Evolutionary conservation across 257 asterid genomes (phyloP).

Genomic region (Echium plantagineum): DNA sequence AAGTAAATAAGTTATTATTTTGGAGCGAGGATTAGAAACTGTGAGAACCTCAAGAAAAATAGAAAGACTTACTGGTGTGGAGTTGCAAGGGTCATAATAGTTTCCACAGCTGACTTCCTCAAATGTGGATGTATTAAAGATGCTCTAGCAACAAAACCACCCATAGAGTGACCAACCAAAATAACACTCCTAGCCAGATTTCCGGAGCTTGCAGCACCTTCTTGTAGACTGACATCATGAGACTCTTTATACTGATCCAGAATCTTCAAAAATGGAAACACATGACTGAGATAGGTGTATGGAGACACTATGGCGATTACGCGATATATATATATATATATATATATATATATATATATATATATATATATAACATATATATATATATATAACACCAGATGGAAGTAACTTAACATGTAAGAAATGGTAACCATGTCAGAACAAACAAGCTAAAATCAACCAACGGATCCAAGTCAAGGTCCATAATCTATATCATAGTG

Average conservation of each 20-base stretch:
- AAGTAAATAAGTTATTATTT: slow-evolving; percentile 8
- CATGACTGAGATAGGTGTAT: slow-evolving; percentile 1
- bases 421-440: too few relatives aligned
- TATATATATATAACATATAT: slow-evolving; percentile 3
- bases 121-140: slow-evolving; percentile 76
- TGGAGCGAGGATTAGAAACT: slow-evolving; percentile 12
- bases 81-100: slow-evolving; percentile 82
- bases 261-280: slow-evolving; percentile 34
- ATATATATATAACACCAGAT: background rate
- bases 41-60: slow-evolving; percentile 10
- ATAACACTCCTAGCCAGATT: slow-evolving; percentile 70
- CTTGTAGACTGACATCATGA: slow-evolving; percentile 46
- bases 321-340: too few relatives aligned
- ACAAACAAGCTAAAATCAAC: too few relatives aligned
- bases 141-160: slow-evolving; percentile 99
- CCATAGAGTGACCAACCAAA: slow-evolving; percentile 99
- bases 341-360: too few relatives aligned
- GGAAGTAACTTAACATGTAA: background rate
- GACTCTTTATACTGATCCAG: slow-evolving; percentile 77
- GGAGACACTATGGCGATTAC: too few relatives aligned
- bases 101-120: slow-evolving; percentile 83
- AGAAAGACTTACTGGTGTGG: slow-evolving; percentile 76
- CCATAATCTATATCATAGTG: too few relatives aligned
- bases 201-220: slow-evolving; percentile 55
- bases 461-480: too few relatives aligned